A percentile compares a stretch with the other conserved stretches of the same genome.
Conservation (phyloP, 306 rosid genomes). For the Geum urbanum region DNA sequence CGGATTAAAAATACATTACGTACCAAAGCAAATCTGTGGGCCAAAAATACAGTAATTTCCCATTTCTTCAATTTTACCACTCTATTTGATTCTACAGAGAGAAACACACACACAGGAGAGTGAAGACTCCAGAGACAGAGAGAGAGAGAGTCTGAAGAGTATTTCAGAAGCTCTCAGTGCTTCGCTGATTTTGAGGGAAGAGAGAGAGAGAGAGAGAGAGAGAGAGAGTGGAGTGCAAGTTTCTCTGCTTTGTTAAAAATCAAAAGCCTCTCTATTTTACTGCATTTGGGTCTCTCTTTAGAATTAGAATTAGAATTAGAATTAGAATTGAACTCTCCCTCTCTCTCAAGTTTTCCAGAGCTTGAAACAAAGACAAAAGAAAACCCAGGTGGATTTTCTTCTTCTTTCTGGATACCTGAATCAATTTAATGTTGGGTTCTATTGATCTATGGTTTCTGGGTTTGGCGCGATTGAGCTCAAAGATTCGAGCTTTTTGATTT, state of each 20-base stretch:
- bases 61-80: background rate
- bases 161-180: constrained; percentile 76
- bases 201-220: constrained; percentile 20
- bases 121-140: constrained; percentile 13
- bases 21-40: constrained; percentile 44
- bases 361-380: constrained; percentile 11
- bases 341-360: constrained; percentile 37
- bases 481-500: constrained; percentile 11
- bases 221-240: constrained; percentile 54
- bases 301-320: too few species aligned
- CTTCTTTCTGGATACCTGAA: background rate
- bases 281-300: constrained; percentile 33
- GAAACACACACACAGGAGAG: background rate
- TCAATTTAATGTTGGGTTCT: constrained; percentile 9
- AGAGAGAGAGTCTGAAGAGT: constrained; percentile 36
- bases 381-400: constrained; percentile 44
- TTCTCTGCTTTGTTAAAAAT: constrained; percentile 30
- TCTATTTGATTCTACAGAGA: background rate
- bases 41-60: constrained; percentile 31
- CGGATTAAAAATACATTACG: background rate
- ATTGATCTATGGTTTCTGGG: constrained; percentile 12
- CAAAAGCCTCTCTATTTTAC: constrained; percentile 19
- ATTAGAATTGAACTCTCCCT: constrained; percentile 15
- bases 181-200: constrained; percentile 94
- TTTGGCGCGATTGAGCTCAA: constrained; percentile 18